Evolutionary conservation across 2,329 filamentous ascomycete genomes (phyloP), one percentile per base, ranked within the genome.

Genomic region (Colletotrichum sidae): DNA sequence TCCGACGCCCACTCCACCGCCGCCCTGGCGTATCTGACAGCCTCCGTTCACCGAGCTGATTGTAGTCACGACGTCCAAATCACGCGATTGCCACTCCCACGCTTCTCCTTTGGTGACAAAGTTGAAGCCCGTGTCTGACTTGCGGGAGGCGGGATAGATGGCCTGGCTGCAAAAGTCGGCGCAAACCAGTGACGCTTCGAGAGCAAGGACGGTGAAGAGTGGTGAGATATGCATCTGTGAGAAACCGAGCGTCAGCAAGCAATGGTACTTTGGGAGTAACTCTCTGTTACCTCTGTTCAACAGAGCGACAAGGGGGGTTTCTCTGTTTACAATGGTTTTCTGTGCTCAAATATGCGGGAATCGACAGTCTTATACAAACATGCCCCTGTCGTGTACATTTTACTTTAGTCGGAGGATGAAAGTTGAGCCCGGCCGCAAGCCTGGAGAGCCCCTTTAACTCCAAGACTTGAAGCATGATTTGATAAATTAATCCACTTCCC

Each of bases 21-120:
- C 58, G 8, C 58, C 58, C 38, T 61, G 58, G 51, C 56, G 58
- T 9, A 61, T 6, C 25, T 56, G 51, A 13, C 58, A 61, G 37
- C 33, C 50, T 5, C 25, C 42, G 34, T 35, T 9, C 11, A 34
- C 12, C 6, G 37, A 47, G 33, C 41, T 53, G 6, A 61, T 13
- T n/a, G 58, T 56, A 25, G 52, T 56, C 15, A 50, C 38, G 7
- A 55, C 51, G n/a, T 50, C 42, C 17, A 50, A 11, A 13, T 61
- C 58, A 7, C 51, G 38, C 11, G 58, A 61, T 2, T 37, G n/a
- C 58, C 58, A 56, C 33, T 55, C 37, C 58, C 58, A 61, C 44
- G 37, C 9, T 15, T 49, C 44, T 10, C 33, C 15, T 15, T 61
- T 6, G 15, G 25, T 49, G 13, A 10, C 2, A 34, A 51, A 61